Base-by-base conservation (phyloP, 2,329 filamentous ascomycete species). In the Lasiodiplodia sp. region DNA sequence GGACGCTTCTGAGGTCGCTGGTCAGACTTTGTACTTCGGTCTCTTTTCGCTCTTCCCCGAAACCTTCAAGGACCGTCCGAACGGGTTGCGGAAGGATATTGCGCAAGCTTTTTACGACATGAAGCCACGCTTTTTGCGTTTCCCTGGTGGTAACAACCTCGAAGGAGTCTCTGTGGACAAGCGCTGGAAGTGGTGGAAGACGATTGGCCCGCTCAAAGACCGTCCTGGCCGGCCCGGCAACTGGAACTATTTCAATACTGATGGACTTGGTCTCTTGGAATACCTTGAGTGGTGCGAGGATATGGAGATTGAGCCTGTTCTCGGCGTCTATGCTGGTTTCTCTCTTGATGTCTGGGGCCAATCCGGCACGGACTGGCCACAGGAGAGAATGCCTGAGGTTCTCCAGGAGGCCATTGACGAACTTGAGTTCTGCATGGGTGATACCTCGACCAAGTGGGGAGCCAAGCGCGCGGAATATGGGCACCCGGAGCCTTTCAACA, bases 11-110 rank as follows among this genome's bases (percentile, higher is more conserved):
- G 76, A 79, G 69, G 76, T 79, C 23, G 75, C 77, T 7, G 77
- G 76, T 6, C 78, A 79, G 38, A 79, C 80, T 0, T 76, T 85
- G 10, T 81, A 86, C 72, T 86, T 87, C 75, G 83, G 84, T 69
- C 75, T 87, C 21, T 83, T 87, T 69, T 84, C 82, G 62, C 74
- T 87, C 47, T 87, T 87, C 75, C 84, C 84, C 2, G 84, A 85
- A 4, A 87, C 85, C 0, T 87, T 84, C 80, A 86, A 86, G 64
- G 73, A 82, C 69, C 79, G 85, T 21, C 80, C 81, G 65, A 87
- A 87, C 72, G 85, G 85, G 21, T 75, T 86, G 52, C 79, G 85
- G 10, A 76, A 81, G 44, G 85, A 87, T 68, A 77, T 87, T 55
- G 84, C 83, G 58, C 79, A 87, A 69, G 80, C 81, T 18, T 76